These are phyloP conservation scores for Hemerocallis citrina DNA, from an alignment of 106 monocot species.

Conservation along the genomic window DNA sequence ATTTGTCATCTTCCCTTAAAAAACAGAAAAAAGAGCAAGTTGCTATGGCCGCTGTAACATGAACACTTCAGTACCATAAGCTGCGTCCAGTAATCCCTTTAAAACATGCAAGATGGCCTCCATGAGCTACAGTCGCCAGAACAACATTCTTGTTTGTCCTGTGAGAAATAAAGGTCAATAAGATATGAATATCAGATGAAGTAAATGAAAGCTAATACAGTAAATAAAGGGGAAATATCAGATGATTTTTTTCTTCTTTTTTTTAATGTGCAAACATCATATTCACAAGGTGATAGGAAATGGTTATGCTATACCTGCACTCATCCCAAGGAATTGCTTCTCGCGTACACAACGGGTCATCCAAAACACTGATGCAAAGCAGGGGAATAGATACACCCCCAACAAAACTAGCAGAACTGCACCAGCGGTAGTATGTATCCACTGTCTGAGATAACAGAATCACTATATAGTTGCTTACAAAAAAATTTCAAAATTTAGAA, in stretches of 20 bases:
- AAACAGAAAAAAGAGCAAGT: too few relatives aligned
- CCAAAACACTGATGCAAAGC: slow-evolving; percentile 75
- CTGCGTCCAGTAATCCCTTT: slow-evolving; percentile 61
- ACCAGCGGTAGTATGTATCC: slow-evolving; percentile 81
- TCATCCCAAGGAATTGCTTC: slow-evolving; percentile 98
- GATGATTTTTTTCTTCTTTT: too few relatives aligned
- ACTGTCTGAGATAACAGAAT: slow-evolving; percentile 45
- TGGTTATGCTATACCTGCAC: slow-evolving; percentile 50
- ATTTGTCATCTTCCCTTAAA: too few relatives aligned
- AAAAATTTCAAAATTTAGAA: neutral
- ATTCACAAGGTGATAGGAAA: neutral
- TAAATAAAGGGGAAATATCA: too few relatives aligned
- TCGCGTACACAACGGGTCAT: slow-evolving; percentile 85
- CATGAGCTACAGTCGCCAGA: slow-evolving; percentile 77
- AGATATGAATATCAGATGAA: neutral
- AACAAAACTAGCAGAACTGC: slow-evolving; percentile 66
- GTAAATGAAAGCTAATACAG: too few relatives aligned
- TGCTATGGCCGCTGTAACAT: too few relatives aligned
- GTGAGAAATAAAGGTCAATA: neutral
- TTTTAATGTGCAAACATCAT: neutral
- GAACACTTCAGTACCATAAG: slow-evolving; percentile 49
- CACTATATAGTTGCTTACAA: neutral
- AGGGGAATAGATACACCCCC: slow-evolving; percentile 57
- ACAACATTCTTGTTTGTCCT: slow-evolving; percentile 89
- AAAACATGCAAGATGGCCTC: slow-evolving; percentile 92